phyloP scores from a whole-genome alignment of 139 green algal species.

The Closterium sp. region DNA sequence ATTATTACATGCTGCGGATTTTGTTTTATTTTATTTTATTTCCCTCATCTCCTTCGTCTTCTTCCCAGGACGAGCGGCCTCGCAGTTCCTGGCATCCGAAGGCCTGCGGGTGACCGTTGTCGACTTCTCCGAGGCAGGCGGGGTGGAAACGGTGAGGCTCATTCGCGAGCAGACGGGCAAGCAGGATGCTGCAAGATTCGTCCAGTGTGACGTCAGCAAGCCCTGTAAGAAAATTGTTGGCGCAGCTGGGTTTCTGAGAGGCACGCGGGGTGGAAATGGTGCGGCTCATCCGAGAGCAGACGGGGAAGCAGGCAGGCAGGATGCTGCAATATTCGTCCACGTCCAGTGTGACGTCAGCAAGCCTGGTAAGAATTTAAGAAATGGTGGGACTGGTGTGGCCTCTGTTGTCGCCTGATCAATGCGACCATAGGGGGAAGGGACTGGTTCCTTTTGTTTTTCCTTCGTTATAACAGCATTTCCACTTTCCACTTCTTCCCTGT shows the following conservation, averaged over 20 bases:
- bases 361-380: too few species aligned
- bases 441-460: background rate
- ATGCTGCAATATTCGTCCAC: too few species aligned
- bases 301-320: too few species aligned
- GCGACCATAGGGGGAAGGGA: constrained; percentile 46
- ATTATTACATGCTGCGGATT: background rate
- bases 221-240: constrained; percentile 15
- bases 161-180: constrained; percentile 9
- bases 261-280: too few species aligned
- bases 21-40: background rate
- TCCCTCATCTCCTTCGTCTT: background rate
- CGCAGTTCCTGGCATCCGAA: constrained; percentile 27
- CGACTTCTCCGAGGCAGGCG: constrained; percentile 39
- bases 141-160: constrained; percentile 13
- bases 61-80: constrained; percentile 24
- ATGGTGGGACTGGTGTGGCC: too few species aligned
- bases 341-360: too few species aligned
- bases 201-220: constrained; percentile 51
- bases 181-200: constrained; percentile 12
- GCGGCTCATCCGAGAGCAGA: too few species aligned
- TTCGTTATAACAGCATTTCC: background rate
- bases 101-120: constrained; percentile 39
- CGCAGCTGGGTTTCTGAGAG: background rate
- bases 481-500: background rate
- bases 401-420: constrained; percentile 54